Conservation (phyloP, 108 stramenopile species). For the Pseudonitzschia delicatissima region DNA sequence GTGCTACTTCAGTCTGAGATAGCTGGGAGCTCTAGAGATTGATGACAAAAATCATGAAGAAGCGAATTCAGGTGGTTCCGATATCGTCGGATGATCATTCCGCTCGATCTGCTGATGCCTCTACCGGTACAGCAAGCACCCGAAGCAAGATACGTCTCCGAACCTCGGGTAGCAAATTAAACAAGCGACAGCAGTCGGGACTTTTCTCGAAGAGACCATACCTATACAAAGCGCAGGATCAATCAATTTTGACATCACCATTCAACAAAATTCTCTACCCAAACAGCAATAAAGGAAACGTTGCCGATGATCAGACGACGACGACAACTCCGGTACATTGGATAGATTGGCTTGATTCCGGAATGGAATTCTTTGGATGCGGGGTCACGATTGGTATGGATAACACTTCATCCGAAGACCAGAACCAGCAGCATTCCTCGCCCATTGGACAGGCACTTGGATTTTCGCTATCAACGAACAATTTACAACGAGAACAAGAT, state of each 20-base stretch:
- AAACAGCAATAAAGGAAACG: neutral
- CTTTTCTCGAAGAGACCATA: neutral
- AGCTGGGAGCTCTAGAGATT: too few relatives aligned
- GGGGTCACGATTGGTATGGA: too few relatives aligned
- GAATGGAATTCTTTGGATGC: constrained; percentile 42
- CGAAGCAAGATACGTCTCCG: constrained; percentile 6
- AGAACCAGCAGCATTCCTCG: neutral
- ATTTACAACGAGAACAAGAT: constrained; percentile 3
- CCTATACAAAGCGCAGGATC: neutral
- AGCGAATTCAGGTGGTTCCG: constrained; percentile 10
- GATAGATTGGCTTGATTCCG: constrained; percentile 35
- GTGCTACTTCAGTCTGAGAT: too few relatives aligned
- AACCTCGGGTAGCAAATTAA: neutral
- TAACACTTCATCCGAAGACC: neutral
- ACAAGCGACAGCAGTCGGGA: neutral
- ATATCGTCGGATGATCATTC: constrained; percentile 9
- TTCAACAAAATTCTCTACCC: neutral
- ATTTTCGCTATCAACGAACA: neutral
- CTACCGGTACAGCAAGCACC: neutral
- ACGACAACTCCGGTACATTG: constrained; percentile 8
- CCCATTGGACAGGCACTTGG: neutral
- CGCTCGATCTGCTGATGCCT: neutral
- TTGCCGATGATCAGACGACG: neutral
- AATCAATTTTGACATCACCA: neutral
- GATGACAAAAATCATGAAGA: constrained; percentile 9